Evolutionary conservation across 1,284 basidiomycete genomes (phyloP).

Genomic region (Melampsora medusae): DNA sequence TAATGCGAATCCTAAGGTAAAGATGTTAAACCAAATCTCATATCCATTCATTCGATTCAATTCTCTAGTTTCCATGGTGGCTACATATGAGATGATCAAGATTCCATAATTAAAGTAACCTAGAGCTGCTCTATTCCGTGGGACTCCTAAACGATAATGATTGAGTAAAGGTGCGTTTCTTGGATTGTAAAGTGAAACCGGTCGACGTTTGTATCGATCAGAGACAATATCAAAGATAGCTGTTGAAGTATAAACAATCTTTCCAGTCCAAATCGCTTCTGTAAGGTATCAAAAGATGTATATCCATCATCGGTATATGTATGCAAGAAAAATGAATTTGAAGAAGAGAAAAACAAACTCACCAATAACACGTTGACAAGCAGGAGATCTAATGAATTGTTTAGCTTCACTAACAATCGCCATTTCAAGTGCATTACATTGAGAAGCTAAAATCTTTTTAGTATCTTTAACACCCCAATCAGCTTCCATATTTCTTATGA

Average conservation of each 20-base stretch:
- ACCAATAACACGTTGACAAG: conserved; percentile 51
- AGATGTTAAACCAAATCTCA: conserved; percentile 52
- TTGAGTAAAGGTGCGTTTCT: conserved; percentile 56
- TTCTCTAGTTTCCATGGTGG: conserved; percentile 50
- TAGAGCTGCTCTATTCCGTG: conserved; percentile 52
- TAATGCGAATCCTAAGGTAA: conserved; percentile 51
- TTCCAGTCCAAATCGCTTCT: conserved; percentile 50
- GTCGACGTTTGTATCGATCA: conserved; percentile 56
- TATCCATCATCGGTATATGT: neutral
- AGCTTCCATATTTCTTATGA: conserved; percentile 6
- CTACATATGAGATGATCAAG: conserved; percentile 55
- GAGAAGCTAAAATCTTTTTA: conserved; percentile 24
- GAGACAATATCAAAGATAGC: conserved; percentile 51
- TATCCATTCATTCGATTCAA: conserved; percentile 29
- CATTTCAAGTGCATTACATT: conserved; percentile 50
- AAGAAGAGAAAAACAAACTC: conserved; percentile 18
- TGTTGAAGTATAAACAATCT: conserved; percentile 51
- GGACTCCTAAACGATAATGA: conserved; percentile 56
- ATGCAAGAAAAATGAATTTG: neutral
- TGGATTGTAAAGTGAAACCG: conserved; percentile 56
- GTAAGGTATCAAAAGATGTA: conserved; percentile 31
- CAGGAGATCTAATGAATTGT: conserved; percentile 50
- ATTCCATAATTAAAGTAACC: conserved; percentile 52
- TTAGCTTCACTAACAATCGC: conserved; percentile 51
- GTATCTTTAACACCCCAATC: conserved; percentile 30